phyloP scores from a whole-genome alignment of 352 stramenopile species.

The Globisporangium uncinulatum region DNA sequence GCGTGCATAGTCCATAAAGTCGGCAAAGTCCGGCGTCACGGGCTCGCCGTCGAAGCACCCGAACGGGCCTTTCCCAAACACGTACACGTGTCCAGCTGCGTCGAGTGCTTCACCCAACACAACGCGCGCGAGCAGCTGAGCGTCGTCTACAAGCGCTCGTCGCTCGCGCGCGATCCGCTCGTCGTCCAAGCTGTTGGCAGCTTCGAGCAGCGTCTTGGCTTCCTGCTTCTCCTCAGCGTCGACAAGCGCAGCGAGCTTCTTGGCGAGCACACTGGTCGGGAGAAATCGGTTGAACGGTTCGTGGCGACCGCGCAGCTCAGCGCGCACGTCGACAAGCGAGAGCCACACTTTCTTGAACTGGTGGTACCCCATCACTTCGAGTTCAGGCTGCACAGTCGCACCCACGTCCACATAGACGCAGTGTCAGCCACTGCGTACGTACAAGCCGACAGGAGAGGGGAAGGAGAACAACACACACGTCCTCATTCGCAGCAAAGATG shows the following conservation, averaged over 20 bases:
- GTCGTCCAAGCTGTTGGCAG: conserved; percentile 40
- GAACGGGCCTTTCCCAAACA: conserved; percentile 66
- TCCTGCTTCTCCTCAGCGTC: conserved; percentile 68
- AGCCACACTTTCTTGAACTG: conserved; percentile 74
- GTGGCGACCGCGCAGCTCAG: conserved; percentile 47
- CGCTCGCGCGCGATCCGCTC: conserved; percentile 38
- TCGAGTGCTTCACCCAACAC: conserved; percentile 56
- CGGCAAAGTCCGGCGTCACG: conserved; percentile 51
- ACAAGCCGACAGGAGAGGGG: neutral
- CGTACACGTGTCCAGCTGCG: conserved; percentile 70
- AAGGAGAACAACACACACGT: conserved; percentile 27
- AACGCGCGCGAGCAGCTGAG: conserved; percentile 32
- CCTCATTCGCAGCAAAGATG: conserved; percentile 62
- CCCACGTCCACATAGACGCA: neutral
- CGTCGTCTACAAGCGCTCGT: conserved; percentile 43
- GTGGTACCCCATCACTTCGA: conserved; percentile 64
- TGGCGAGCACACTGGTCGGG: conserved; percentile 33
- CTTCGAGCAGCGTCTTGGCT: conserved; percentile 46
- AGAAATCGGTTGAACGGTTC: conserved; percentile 71
- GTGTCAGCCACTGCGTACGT: neutral
- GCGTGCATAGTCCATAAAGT: conserved; percentile 67
- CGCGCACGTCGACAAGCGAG: conserved; percentile 59
- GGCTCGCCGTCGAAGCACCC: conserved; percentile 56
- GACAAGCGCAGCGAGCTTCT: conserved; percentile 61
- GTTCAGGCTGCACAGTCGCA: conserved; percentile 31